These are phyloP conservation scores for Penicillium sp. DNA, from an alignment of 2,329 filamentous ascomycete species.

Conservation along the genomic window DNA sequence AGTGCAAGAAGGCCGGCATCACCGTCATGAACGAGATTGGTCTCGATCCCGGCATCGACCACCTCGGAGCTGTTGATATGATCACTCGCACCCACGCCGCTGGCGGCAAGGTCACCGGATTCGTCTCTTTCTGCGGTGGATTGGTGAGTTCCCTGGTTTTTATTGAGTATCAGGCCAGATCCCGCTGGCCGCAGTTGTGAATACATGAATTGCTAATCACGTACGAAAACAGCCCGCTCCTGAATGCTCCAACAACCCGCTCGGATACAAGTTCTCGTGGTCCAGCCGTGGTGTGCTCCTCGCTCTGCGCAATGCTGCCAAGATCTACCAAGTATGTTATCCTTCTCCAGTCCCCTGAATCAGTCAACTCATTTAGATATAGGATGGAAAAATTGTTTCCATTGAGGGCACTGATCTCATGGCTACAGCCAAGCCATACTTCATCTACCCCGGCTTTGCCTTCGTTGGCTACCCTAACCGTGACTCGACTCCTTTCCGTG, in stretches of 20 bases:
- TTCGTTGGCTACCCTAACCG: conserved; percentile 94
- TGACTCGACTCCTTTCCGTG: conserved; percentile 80
- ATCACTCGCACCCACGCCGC: conserved; percentile 76
- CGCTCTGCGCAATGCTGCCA: conserved; percentile 80
- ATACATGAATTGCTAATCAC: too few relatives aligned
- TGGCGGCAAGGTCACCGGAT: conserved; percentile 79
- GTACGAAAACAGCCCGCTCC: conserved; percentile 55
- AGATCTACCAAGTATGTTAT: conserved; percentile 60
- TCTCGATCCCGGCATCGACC: conserved; percentile 41
- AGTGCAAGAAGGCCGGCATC: conserved; percentile 85
- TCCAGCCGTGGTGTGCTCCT: conserved; percentile 78
- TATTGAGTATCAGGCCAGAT: too few relatives aligned
- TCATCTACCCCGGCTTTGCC: conserved; percentile 78
- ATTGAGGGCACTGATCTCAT: conserved; percentile 68
- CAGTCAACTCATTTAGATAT: neutral
- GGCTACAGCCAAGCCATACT: conserved; percentile 83
- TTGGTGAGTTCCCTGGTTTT: too few relatives aligned
- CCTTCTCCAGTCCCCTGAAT: neutral
- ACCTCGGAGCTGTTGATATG: conserved; percentile 76
- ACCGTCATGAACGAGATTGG: conserved; percentile 98
- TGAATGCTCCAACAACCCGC: conserved; percentile 79
- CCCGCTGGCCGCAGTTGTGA: too few relatives aligned
- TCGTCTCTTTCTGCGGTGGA: conserved; percentile 82
- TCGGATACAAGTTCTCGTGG: conserved; percentile 90
- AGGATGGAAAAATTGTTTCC: conserved; percentile 68